A percentile compares a stretch with the other conserved stretches of the same genome.
These are phyloP conservation scores for Polygonum aviculare DNA, from an alignment of 148 eudicot genomes.

Conservation along the genomic window DNA sequence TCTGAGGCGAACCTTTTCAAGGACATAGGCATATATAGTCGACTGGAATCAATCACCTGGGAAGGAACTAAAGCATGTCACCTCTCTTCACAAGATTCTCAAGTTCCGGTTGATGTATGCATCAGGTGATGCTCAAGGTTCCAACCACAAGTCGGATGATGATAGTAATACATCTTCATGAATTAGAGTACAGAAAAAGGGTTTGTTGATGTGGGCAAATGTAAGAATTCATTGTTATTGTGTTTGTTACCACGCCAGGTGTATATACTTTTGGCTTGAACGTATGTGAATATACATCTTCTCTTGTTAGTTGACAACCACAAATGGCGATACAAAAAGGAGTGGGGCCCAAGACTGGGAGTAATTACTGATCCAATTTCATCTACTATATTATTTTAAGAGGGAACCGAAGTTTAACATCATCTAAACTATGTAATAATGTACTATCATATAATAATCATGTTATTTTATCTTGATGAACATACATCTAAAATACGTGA, in stretches of 20 bases:
- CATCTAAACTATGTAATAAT: too few species aligned
- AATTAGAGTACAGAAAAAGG: background rate
- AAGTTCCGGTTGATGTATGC: slow-evolving; percentile 41
- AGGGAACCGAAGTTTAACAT: too few species aligned
- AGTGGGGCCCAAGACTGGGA: too few species aligned
- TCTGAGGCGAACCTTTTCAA: slow-evolving; percentile 42
- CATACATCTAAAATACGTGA: too few species aligned
- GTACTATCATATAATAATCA: too few species aligned
- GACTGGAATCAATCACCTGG: slow-evolving; percentile 31
- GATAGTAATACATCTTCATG: background rate
- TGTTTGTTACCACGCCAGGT: too few species aligned
- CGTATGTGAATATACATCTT: too few species aligned
- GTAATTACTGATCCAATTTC: too few species aligned
- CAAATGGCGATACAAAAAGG: background rate
- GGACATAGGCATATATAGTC: slow-evolving; percentile 20
- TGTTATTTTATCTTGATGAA: too few species aligned
- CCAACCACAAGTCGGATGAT: slow-evolving; percentile 2
- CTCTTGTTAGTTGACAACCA: background rate
- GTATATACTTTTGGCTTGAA: too few species aligned
- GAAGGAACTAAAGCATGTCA: slow-evolving; percentile 51
- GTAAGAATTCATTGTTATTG: background rate
- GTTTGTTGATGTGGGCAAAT: background rate
- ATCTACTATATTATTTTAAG: too few species aligned
- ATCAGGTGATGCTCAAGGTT: slow-evolving; percentile 18
- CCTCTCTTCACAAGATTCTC: slow-evolving; percentile 52